Percentiles rank a stretch among this genome's conserved stretches.
Evolutionary conservation across 441 rosid species (phyloP).

Genomic region (Geranium incanum): DNA sequence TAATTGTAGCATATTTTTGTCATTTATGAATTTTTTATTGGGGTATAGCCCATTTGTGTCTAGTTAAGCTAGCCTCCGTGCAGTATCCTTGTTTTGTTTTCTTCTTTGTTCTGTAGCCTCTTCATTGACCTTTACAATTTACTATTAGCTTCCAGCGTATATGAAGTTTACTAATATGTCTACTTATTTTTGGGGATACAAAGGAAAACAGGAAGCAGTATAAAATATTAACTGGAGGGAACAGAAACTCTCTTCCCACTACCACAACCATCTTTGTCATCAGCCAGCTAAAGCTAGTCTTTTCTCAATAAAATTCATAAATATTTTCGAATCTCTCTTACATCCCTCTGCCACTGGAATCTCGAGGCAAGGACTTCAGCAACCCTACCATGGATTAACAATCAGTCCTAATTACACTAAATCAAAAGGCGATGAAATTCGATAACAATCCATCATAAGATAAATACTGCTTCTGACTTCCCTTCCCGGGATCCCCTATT

Average conservation of each 20-base stretch:
- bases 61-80: background rate
- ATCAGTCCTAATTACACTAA: background rate
- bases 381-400: background rate
- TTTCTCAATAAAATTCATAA: background rate
- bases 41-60: background rate
- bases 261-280: conserved; percentile 3
- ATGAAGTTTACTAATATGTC: conserved; percentile 3
- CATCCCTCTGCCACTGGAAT: background rate
- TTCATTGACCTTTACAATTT: background rate
- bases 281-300: conserved; percentile 3
- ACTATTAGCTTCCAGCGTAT: background rate
- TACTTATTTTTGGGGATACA: background rate
- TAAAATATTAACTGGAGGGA: background rate
- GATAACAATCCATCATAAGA: background rate
- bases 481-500: too few relatives aligned
- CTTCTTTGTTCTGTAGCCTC: background rate
- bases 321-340: background rate
- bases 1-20: background rate
- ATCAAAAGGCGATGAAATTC: background rate
- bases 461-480: background rate
- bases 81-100: background rate
- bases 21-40: background rate
- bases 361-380: background rate
- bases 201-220: background rate
- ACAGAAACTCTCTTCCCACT: conserved; percentile 1